These are phyloP conservation scores for Russula abietina DNA, from an alignment of 768 basidiomycete genomes.

Conservation along the genomic window DNA sequence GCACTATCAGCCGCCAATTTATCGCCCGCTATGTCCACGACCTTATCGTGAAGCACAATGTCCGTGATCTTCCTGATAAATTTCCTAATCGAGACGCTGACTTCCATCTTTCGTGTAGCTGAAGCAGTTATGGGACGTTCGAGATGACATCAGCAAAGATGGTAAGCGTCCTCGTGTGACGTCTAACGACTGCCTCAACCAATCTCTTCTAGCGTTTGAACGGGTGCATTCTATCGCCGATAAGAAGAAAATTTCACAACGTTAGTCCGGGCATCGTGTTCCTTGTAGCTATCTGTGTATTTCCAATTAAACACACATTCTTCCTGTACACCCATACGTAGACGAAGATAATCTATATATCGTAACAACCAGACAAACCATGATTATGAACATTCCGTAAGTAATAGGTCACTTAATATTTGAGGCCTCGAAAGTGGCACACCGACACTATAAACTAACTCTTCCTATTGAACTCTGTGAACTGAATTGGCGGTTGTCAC, in stretches of 20 bases:
- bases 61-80: slow-evolving; percentile 9
- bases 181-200: neutral
- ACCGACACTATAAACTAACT: neutral
- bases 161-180: slow-evolving; percentile 4
- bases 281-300: slow-evolving; percentile 4
- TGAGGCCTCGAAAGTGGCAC: slow-evolving; percentile 1
- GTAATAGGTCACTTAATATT: neutral
- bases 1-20: slow-evolving; percentile 20
- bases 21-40: slow-evolving; percentile 22
- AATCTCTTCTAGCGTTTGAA: slow-evolving; percentile 12
- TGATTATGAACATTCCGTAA: slow-evolving; percentile 10
- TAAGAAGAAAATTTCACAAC: slow-evolving; percentile 17
- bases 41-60: slow-evolving; percentile 22
- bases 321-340: neutral
- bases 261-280: slow-evolving; percentile 1
- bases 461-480: neutral
- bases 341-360: neutral
- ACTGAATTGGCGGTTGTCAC: neutral
- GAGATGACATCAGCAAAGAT: slow-evolving; percentile 20
- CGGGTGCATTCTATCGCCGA: slow-evolving; percentile 18
- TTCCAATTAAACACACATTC: neutral
- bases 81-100: slow-evolving; percentile 1
- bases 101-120: neutral
- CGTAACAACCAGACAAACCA: neutral
- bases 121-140: slow-evolving; percentile 19